Percentiles rank a stretch among this genome's conserved stretches.
These are phyloP conservation scores for Aspergillus saccharolyticus DNA, from an alignment of 495 filamentous ascomycete genomes.

Conservation along the genomic window DNA sequence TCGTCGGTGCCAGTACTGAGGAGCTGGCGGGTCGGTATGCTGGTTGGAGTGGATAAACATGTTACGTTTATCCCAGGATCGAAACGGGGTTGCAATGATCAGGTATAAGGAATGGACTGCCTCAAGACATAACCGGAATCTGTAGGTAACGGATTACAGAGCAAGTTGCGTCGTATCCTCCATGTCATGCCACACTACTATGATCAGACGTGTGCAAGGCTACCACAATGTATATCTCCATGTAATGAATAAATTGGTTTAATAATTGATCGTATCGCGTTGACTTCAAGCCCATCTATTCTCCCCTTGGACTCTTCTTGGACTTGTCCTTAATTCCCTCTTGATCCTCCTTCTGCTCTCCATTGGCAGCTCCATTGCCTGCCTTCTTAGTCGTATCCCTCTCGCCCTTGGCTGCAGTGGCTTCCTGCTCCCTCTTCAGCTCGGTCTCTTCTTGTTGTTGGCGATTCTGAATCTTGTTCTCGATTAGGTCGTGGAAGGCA, in stretches of 20 bases:
- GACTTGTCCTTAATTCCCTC: constrained; percentile 55
- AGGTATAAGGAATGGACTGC: neutral
- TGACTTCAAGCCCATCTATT: constrained; percentile 16
- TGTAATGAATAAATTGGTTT: constrained; percentile 21
- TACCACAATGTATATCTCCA: constrained; percentile 29
- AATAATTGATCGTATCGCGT: constrained; percentile 30
- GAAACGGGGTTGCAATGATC: constrained; percentile 9
- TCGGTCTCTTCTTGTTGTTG: constrained; percentile 96
- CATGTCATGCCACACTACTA: neutral
- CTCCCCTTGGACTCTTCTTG: constrained; percentile 44
- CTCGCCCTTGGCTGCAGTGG: constrained; percentile 51
- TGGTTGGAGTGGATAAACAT: constrained; percentile 55
- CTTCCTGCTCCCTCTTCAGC: constrained; percentile 66
- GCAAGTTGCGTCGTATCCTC: neutral
- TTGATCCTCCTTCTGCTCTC: constrained; percentile 65
- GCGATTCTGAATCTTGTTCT: constrained; percentile 99
- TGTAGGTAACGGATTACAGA: neutral
- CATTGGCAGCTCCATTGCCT: constrained; percentile 51
- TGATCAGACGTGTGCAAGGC: constrained; percentile 3
- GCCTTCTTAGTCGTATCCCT: constrained; percentile 60
- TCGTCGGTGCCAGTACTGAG: constrained; percentile 51
- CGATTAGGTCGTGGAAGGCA: constrained; percentile 97
- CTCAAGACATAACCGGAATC: neutral
- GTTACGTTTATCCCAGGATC: too few relatives aligned
- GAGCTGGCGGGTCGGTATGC: constrained; percentile 76